A percentile compares a stretch with the other conserved stretches of the same genome.
Conservation (phyloP, 805 yeast species). For the Pichia exigua region DNA sequence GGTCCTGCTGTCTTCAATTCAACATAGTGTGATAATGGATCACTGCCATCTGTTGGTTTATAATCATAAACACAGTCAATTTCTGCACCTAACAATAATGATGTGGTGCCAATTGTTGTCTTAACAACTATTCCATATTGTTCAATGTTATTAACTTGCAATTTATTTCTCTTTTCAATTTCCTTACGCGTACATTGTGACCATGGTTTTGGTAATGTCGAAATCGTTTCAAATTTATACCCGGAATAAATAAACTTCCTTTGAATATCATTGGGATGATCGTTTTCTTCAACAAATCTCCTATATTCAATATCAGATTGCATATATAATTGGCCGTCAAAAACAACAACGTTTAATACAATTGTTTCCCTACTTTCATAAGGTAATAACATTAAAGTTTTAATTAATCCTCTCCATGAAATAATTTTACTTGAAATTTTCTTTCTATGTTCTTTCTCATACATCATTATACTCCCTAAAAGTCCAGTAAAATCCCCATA, state of each 20-base stretch:
- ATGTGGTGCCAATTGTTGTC: constrained; percentile 73
- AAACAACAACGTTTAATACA: constrained; percentile 55
- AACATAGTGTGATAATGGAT: constrained; percentile 64
- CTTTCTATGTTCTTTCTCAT: constrained; percentile 43
- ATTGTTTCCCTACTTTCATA: constrained; percentile 49
- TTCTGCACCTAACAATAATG: constrained; percentile 75
- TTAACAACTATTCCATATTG: constrained; percentile 77
- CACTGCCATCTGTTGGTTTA: constrained; percentile 40
- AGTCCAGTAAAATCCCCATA: constrained; percentile 52
- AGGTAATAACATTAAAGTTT: constrained; percentile 62
- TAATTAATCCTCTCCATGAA: constrained; percentile 81
- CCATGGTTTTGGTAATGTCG: constrained; percentile 75
- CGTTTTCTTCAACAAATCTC: constrained; percentile 28
- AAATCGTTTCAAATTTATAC: constrained; percentile 76
- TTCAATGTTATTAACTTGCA: constrained; percentile 58
- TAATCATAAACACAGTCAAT: constrained; percentile 87
- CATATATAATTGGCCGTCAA: constrained; percentile 69
- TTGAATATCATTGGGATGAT: constrained; percentile 26
- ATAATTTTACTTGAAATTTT: constrained; percentile 58
- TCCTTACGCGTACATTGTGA: constrained; percentile 53
- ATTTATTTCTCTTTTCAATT: constrained; percentile 58
- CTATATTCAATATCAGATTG: constrained; percentile 32
- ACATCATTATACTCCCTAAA: constrained; percentile 43
- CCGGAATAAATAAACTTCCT: constrained; percentile 52
- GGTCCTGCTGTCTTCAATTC: constrained; percentile 71